These are phyloP conservation scores for Mycena epipterygia DNA, from an alignment of 768 basidiomycete species.

Conservation along the genomic window DNA sequence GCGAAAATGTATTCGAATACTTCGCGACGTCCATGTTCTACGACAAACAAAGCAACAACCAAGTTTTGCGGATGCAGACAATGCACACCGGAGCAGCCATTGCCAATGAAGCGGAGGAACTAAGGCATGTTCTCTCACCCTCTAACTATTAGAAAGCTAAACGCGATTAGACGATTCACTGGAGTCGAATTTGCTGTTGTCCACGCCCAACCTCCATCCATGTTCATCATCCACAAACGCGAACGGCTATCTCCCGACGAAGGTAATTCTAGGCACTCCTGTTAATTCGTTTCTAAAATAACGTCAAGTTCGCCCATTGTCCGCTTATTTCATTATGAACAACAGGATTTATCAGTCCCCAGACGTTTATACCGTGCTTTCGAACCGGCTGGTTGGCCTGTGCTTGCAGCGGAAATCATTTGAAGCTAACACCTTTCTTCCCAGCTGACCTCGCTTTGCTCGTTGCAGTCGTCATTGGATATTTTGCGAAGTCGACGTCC, in stretches of 20 bases:
- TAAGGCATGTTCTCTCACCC: conserved; percentile 68
- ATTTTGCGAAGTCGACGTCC: conserved; percentile 81
- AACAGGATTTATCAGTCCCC: conserved; percentile 92
- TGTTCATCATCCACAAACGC: conserved; percentile 93
- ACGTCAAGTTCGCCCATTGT: conserved; percentile 76
- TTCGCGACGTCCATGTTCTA: conserved; percentile 94
- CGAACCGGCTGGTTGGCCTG: conserved; percentile 81
- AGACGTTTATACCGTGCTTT: conserved; percentile 85
- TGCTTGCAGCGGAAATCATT: not conserved
- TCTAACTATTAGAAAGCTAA: conserved; percentile 3
- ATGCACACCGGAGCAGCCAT: conserved; percentile 85
- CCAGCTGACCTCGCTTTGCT: conserved; percentile 77
- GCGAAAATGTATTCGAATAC: conserved; percentile 89
- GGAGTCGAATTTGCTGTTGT: conserved; percentile 91
- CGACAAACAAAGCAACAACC: conserved; percentile 94
- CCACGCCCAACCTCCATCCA: conserved; percentile 81
- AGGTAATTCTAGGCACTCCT: conserved; percentile 61
- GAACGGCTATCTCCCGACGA: conserved; percentile 87
- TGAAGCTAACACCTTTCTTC: not conserved
- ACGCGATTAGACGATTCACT: conserved; percentile 77
- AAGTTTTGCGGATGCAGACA: conserved; percentile 94
- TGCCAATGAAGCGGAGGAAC: conserved; percentile 86
- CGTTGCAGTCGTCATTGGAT: conserved; percentile 83
- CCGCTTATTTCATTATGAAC: conserved; percentile 90
- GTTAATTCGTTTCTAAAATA: conserved; percentile 23